Evolutionary conservation across 352 stramenopile genomes (phyloP).

Genomic region (Phytophthora sp.): DNA sequence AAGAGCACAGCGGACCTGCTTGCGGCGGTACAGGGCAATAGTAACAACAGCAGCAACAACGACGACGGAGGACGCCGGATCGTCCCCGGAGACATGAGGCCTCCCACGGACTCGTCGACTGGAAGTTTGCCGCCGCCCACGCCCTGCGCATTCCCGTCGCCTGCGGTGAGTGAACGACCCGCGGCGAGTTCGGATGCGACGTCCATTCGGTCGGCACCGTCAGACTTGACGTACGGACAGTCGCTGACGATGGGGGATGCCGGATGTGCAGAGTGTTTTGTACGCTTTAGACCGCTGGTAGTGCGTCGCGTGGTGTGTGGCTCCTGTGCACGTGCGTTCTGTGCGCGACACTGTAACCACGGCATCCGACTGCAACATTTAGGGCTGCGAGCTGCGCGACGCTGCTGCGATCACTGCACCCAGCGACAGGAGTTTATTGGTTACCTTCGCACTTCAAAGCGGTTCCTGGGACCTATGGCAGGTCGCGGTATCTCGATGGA

Average conservation of each 20-base stretch:
- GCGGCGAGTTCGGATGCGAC: conserved; percentile 8
- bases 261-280: conserved; percentile 53
- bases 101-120: not conserved
- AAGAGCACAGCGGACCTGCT: conserved; percentile 33
- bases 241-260: conserved; percentile 27
- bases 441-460: conserved; percentile 42
- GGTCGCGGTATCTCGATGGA: conserved; percentile 42
- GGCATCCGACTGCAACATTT: conserved; percentile 57
- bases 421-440: conserved; percentile 65
- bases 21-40: conserved; percentile 1
- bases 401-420: conserved; percentile 61
- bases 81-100: conserved; percentile 58
- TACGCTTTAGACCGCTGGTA: conserved; percentile 62
- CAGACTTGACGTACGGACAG: conserved; percentile 9
- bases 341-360: conserved; percentile 62
- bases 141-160: conserved; percentile 29
- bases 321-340: conserved; percentile 66
- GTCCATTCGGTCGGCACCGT: conserved; percentile 20
- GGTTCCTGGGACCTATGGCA: conserved; percentile 47
- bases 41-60: not conserved
- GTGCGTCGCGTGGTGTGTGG: conserved; percentile 59
- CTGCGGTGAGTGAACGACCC: conserved; percentile 5
- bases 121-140: conserved; percentile 22
- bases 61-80: conserved; percentile 51
- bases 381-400: conserved; percentile 35